Conservation (phyloP, 2,329 filamentous ascomycete species). For the Orbilia oligospora region DNA sequence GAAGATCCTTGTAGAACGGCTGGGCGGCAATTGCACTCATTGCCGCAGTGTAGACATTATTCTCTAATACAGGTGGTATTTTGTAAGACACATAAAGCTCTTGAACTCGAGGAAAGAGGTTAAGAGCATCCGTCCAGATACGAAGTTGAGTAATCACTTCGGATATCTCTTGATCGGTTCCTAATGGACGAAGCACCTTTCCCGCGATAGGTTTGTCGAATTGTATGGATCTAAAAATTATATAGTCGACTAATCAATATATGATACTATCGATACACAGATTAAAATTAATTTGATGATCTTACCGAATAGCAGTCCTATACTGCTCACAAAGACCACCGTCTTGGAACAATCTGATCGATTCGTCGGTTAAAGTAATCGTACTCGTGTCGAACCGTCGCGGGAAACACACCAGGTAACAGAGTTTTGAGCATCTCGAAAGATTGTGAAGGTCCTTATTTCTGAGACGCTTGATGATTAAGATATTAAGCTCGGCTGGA, state of each 20-base stretch:
- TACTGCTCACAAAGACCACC: constrained; percentile 6
- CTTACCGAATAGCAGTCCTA: background rate
- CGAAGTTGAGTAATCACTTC: background rate
- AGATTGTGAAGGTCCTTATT: background rate
- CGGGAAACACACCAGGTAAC: constrained; percentile 2
- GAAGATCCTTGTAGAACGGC: background rate
- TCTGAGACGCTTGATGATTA: background rate
- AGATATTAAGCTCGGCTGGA: constrained; percentile 4
- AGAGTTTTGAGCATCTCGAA: constrained; percentile 8
- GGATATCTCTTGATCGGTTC: no score
- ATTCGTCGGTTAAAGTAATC: background rate
- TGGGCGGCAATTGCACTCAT: background rate
- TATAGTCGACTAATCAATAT: no score
- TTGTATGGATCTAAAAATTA: background rate
- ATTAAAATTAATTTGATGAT: background rate
- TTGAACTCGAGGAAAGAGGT: background rate
- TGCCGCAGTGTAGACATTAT: background rate
- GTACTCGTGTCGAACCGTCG: background rate
- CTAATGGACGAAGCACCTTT: background rate
- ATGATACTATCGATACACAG: no score
- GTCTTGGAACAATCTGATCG: background rate
- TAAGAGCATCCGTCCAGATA: background rate
- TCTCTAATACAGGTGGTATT: background rate
- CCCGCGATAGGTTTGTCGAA: background rate
- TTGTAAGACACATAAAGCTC: constrained; percentile 5